Conservation (phyloP, 2,329 filamentous ascomycete species). For the Aspergillus pseudonomiae region DNA sequence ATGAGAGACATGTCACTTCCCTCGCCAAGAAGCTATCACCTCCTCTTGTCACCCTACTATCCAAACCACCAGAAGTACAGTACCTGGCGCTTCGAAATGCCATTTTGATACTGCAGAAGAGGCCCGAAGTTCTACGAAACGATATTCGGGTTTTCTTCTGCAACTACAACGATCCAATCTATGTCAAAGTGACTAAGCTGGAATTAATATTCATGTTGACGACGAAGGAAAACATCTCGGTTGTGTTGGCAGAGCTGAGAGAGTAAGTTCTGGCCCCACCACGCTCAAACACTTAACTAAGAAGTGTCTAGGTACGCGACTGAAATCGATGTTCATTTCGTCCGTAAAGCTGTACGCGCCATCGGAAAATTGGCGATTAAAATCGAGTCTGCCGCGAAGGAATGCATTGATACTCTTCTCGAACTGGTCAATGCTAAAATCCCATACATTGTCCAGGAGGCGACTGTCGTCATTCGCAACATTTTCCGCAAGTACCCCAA, state of each 20-base stretch:
- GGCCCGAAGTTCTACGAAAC: slow-evolving; percentile 90
- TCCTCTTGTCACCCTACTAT: slow-evolving; percentile 88
- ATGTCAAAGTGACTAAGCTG: slow-evolving; percentile 98
- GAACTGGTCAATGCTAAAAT: slow-evolving; percentile 97
- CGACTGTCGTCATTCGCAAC: slow-evolving; percentile 96
- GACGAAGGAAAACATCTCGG: slow-evolving; percentile 90
- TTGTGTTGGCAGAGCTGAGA: slow-evolving; percentile 88
- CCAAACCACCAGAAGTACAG: slow-evolving; percentile 97
- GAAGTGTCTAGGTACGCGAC: slow-evolving; percentile 69
- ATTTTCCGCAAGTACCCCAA: slow-evolving; percentile 99
- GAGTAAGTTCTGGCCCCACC: slow-evolving; percentile 60
- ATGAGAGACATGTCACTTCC: slow-evolving; percentile 82
- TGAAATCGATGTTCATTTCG: slow-evolving; percentile 98
- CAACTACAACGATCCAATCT: slow-evolving; percentile 99
- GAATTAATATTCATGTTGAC: slow-evolving; percentile 99
- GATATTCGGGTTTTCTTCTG: slow-evolving; percentile 99
- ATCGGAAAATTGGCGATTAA: slow-evolving; percentile 99
- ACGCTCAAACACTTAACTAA: slow-evolving; percentile 10
- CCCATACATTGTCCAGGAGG: slow-evolving; percentile 98
- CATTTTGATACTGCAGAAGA: slow-evolving; percentile 85
- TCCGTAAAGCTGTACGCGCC: slow-evolving; percentile 93
- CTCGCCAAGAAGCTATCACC: slow-evolving; percentile 93
- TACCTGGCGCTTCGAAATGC: slow-evolving; percentile 94
- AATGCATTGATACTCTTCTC: slow-evolving; percentile 89
- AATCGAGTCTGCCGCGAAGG: slow-evolving; percentile 87